A percentile compares a stretch with the other conserved stretches of the same genome.
Evolutionary conservation across 2,329 filamentous ascomycete species (phyloP).

Genomic region (Talaromyces sp.): DNA sequence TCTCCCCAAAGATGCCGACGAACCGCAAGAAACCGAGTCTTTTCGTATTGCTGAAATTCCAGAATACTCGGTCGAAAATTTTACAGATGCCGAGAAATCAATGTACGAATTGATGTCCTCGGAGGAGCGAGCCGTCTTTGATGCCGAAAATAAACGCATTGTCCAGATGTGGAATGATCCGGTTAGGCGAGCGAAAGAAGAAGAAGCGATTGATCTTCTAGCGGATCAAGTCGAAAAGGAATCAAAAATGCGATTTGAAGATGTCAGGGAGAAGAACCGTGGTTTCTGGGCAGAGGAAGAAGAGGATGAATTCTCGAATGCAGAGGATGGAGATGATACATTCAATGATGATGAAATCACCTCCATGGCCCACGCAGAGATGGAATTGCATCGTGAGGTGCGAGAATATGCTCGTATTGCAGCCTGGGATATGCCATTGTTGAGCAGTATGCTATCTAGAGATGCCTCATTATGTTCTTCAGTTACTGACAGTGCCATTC

Average conservation of each 20-base stretch:
- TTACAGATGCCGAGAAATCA: slow-evolving; percentile 33
- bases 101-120: slow-evolving; percentile 40
- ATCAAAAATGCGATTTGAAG: slow-evolving; percentile 30
- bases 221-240: slow-evolving; percentile 33
- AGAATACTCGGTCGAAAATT: slow-evolving; percentile 37
- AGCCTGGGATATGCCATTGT: slow-evolving; percentile 92
- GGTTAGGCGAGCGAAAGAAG: slow-evolving; percentile 26
- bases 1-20: slow-evolving; percentile 29
- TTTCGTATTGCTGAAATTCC: slow-evolving; percentile 23
- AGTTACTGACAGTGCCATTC: neutral
- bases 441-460: slow-evolving; percentile 64
- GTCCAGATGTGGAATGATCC: slow-evolving; percentile 40
- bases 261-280: slow-evolving; percentile 23
- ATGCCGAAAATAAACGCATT: slow-evolving; percentile 34
- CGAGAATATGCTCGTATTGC: slow-evolving; percentile 82
- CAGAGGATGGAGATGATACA: slow-evolving; percentile 55
- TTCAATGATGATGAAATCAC: slow-evolving; percentile 77
- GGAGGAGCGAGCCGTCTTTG: slow-evolving; percentile 36
- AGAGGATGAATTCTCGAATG: slow-evolving; percentile 42
- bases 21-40: slow-evolving; percentile 26
- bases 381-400: slow-evolving; percentile 84
- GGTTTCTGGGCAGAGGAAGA: slow-evolving; percentile 48
- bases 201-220: slow-evolving; percentile 33
- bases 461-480: slow-evolving; percentile 12
- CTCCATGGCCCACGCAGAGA: slow-evolving; percentile 75